Evolutionary conservation across 2,329 filamentous ascomycete species (phyloP), one percentile per base, ranked within the genome.

Genomic region (Botryotinia calthae): DNA sequence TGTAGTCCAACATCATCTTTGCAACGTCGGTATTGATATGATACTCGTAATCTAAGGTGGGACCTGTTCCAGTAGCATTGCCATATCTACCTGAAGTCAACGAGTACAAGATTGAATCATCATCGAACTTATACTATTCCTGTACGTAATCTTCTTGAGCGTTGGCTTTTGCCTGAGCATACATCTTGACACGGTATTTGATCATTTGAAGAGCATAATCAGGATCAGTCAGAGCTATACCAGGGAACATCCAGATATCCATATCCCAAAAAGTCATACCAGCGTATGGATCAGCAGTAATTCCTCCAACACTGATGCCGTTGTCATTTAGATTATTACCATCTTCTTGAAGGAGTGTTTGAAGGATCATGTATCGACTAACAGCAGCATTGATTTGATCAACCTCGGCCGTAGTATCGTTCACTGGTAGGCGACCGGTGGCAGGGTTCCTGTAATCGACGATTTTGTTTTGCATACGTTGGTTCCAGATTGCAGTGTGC

Each of bases 211-310:
- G 84, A 2, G 88, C 87, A 62, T 88, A 85, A 73, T 88, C 83
- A 1, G 90, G 90, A 77, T 89, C 86, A 1, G 89, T 85, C 1
- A 88, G 84, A 12, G 88, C 86, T 18, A 92, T 81, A 12, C 88
- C 88, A 3, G 89, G 90, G 10, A 46, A 71, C 48, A 77, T 73
- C 75, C 75, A 77, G 25, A 70, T 66, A 31, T 80, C 79, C 48
- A 76, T 75, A 68, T 81, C 80, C 80, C 80, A 81, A 68, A 81
- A 81, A 18, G 78, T 72, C 66, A 84, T 82, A 0, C 90, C 90
- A 37, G 84, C 90, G 75, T 92, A 92, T 22, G 87, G 88, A 76
- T 91, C 89, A 8, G 88, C 89, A 0, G 86, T 87, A 34, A 92
- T 81, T 0, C 90, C 90, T 73, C 89, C 88, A 22, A 91, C 90